Base-by-base conservation (phyloP, 345 rosid species). In the Fremontodendron californicum region DNA sequence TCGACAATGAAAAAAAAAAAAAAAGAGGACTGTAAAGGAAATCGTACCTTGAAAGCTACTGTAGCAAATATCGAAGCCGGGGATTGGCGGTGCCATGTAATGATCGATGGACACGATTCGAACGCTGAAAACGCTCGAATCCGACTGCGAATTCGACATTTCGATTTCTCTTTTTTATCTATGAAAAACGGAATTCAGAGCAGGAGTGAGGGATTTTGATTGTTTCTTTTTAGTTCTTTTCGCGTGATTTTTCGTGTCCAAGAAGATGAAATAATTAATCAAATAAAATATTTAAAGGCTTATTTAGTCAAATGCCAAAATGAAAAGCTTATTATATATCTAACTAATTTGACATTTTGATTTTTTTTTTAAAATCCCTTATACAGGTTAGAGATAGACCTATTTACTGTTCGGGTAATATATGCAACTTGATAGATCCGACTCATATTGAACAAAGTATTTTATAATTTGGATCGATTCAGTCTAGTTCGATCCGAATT, bases 91-190 rank as follows among this genome's bases (percentile, higher is more conserved):
- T 74, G 97, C 87, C 96, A 90, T 90, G 85, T 89, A 93, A 80
- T 90, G 87, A 78, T 93, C 98, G 69, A 95, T 89, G 9, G 97
- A 82, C 15, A 94, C 97, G 49, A 93, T 93, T 65, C 98, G 91
- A 39, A 91, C 85, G 43, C 96, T 93, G 87, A 93, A 95, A 70
- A 90, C 60, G 61, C 70, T 83, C 52, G 91, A 81, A 76, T 61
- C 67, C 70, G 88, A 63, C 87, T 65, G 93, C 75, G 91, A 86
- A 81, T 81, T 82, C 75, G 78, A 83, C 87, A 91, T 90, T 43
- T 51, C 11, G 11, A 55, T 54, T 54, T 54, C 33, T 72, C 27
- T 18, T 33, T 33, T 35, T 31, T 71, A 31, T 23, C 9, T 1
- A 25, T 5, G 9, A 49, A 29, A 29, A 29, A 70, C 7, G 15